phyloP scores from a whole-genome alignment of 352 stramenopile species.

The Globisporangium viniferum region DNA sequence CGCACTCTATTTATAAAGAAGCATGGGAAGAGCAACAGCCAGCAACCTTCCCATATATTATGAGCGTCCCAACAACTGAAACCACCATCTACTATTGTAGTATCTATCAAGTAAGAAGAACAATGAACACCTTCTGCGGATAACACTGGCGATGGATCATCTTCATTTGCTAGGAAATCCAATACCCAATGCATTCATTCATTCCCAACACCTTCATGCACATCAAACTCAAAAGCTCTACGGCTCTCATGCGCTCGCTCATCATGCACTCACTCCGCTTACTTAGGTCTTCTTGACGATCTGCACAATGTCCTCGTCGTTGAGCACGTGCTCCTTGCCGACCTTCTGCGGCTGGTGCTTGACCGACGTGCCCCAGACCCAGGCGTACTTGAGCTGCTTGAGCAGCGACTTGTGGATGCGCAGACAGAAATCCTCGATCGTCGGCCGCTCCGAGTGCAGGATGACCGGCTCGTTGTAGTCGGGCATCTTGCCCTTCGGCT shows the following conservation, averaged over 20 bases:
- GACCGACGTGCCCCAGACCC: conserved; percentile 96
- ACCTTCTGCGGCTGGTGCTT: conserved; percentile 99
- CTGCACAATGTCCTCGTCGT: conserved; percentile 99
- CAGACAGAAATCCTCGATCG: conserved; percentile 96
- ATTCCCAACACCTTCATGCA: neutral
- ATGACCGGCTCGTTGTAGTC: conserved; percentile 98
- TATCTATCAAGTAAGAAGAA: neutral
- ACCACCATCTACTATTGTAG: neutral
- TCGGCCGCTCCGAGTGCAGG: conserved; percentile 93
- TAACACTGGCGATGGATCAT: neutral
- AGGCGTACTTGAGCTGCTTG: conserved; percentile 93
- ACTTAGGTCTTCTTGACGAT: conserved; percentile 95
- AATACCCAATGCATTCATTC: neutral
- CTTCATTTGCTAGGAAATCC: neutral
- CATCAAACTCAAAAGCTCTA: neutral
- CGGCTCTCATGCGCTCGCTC: neutral
- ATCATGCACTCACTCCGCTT: neutral
- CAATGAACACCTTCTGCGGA: neutral
- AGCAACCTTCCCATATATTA: neutral
- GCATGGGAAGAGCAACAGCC: neutral
- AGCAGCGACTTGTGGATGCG: conserved; percentile 91
- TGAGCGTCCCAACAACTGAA: neutral
- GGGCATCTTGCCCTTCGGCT: conserved; percentile 93
- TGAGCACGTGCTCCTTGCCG: conserved; percentile 96
- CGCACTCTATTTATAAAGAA: neutral